Base-by-base conservation (phyloP, 768 basidiomycete species). In the Coprinopsis cinerea region DNA sequence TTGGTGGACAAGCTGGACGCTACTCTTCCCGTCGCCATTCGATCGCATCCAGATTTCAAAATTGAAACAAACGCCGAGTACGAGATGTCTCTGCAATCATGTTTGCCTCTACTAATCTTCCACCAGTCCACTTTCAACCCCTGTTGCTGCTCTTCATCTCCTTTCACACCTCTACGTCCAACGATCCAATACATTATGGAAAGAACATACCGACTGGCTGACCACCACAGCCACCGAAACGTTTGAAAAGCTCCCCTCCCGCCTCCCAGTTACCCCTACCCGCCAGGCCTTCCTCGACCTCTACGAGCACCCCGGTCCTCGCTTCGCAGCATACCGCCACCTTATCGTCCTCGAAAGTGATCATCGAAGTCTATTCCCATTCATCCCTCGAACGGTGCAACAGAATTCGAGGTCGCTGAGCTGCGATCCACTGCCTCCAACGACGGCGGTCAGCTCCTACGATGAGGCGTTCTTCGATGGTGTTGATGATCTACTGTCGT, bases 401-500 rank as follows among this genome's bases (percentile, higher is more conserved):
- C 67, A 72, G 3, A 68, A 66, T 11, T 43, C 23, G 41, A 77
- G 80, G 48, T 74, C 79, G 4, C 69, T 89, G 53, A 81, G 85
- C 7, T 96, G 85, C 57, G 95, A 97, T 60, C 93, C 94, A 0
- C 69, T 95, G 2, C 92, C 94, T 0, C 93, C 94, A 0, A 67
- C 66, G 4, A 74, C 76, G 1, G 66, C 76, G 2, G 59, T 81
- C 1, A 85, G 74, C 27, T 61, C 58, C 34, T 96, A 96, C 65
- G 75, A 92, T 53, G 68, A 75, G 2, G 64, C 63, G n/a, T 96
- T 93, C 67, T 94, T 97, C 69, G 68, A 64, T 14, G 79, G 80
- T 1, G 68, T 74, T 2, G 82, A 83, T 45, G 82, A 85, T 54
- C 48, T 71, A 14, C 71, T 77, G 44, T 61, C 70, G 17, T 45